These are phyloP conservation scores for Neoboletus magnificus DNA, from an alignment of 768 basidiomycete species.

Conservation along the genomic window DNA sequence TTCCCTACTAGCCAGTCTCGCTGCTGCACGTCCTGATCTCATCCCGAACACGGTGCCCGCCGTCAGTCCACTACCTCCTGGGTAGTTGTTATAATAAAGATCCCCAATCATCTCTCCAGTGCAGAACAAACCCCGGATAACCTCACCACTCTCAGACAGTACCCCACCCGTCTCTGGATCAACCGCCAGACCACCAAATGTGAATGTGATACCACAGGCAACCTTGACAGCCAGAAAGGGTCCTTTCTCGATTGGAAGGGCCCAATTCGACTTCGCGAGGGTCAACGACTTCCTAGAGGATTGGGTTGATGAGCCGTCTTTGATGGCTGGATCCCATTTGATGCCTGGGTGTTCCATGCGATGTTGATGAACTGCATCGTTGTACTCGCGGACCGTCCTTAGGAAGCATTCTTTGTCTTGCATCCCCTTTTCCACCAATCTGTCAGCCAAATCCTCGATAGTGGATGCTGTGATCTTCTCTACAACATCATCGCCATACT, in stretches of 20 bases:
- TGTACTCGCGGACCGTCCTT: slow-evolving; percentile 48
- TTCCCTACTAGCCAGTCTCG: slow-evolving; percentile 15
- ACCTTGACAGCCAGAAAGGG: slow-evolving; percentile 68
- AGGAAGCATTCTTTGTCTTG: slow-evolving; percentile 41
- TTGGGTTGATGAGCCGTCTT: slow-evolving; percentile 58
- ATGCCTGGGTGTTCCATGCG: slow-evolving; percentile 31
- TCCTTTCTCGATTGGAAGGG: slow-evolving; percentile 46
- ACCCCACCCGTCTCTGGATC: slow-evolving; percentile 54
- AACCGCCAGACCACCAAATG: slow-evolving; percentile 65
- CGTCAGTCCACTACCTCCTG: slow-evolving; percentile 65
- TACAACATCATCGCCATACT: slow-evolving; percentile 63
- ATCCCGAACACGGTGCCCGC: slow-evolving; percentile 65
- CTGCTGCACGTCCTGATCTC: slow-evolving; percentile 50
- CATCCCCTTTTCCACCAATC: slow-evolving; percentile 45
- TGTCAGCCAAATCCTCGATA: slow-evolving; percentile 49
- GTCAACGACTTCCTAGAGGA: slow-evolving; percentile 34
- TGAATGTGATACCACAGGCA: slow-evolving; percentile 69
- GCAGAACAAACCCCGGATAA: slow-evolving; percentile 57
- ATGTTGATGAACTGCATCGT: slow-evolving; percentile 43
- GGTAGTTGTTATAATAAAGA: slow-evolving; percentile 64
- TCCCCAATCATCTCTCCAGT: slow-evolving; percentile 69
- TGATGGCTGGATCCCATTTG: slow-evolving; percentile 61
- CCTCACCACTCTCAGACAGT: slow-evolving; percentile 37
- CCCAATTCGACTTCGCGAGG: slow-evolving; percentile 68
- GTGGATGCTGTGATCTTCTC: slow-evolving; percentile 48